A percentile compares a stretch with the other conserved stretches of the same genome.
These are phyloP conservation scores for Paecilomyces variotii DNA, from an alignment of 2,329 filamentous ascomycete genomes.

Conservation along the genomic window DNA sequence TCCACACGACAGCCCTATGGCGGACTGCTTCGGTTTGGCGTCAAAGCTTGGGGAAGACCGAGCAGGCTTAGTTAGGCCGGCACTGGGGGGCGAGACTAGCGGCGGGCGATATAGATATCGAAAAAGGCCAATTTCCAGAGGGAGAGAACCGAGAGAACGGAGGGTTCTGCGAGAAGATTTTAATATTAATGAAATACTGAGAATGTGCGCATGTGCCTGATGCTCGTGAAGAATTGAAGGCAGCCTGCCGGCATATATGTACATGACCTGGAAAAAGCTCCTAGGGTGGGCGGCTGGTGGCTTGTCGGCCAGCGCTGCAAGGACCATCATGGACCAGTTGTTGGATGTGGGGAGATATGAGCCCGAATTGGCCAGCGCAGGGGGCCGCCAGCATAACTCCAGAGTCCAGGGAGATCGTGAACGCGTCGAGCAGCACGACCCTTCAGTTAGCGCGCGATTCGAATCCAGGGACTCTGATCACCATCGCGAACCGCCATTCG, in stretches of 20 bases:
- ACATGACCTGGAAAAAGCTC: conserved; percentile 2
- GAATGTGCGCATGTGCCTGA: conserved; percentile 22
- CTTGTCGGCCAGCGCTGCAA: conserved; percentile 10
- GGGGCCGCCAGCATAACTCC: conserved; percentile 4
- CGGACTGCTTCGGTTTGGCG: neutral
- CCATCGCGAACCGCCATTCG: neutral
- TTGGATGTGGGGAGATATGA: conserved; percentile 10
- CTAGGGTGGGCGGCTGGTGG: conserved; percentile 7
- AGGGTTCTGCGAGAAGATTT: neutral
- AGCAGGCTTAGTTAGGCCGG: conserved; percentile 5
- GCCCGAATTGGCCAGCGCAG: conserved; percentile 8
- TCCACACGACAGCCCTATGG: neutral
- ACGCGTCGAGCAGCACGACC: neutral
- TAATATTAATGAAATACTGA: conserved; percentile 5
- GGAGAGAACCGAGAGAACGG: neutral
- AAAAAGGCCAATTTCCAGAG: neutral
- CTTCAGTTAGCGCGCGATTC: conserved; percentile 2
- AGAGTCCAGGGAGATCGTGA: neutral
- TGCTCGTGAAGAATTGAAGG: conserved; percentile 25
- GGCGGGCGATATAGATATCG: conserved; percentile 5
- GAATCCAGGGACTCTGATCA: conserved; percentile 1
- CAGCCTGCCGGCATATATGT: conserved; percentile 19
- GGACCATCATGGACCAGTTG: conserved; percentile 11
- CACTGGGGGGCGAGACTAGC: conserved; percentile 5
- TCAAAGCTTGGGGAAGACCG: conserved; percentile 1